Conservation (phyloP, 805 yeast species). For the Yamadazyma phyllophila region DNA sequence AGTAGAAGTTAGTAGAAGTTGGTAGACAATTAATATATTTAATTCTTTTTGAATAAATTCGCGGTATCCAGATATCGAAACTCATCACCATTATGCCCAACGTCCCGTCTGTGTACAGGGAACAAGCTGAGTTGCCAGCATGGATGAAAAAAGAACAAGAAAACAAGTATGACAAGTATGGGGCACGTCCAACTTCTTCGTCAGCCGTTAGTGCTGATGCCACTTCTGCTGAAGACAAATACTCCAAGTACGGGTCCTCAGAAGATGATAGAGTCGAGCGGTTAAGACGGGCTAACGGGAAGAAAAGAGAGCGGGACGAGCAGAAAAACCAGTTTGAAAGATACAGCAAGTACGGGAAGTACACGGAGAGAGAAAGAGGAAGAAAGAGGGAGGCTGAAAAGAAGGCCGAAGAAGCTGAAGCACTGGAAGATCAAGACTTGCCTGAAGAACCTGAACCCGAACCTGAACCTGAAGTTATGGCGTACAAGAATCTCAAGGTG, state of each 20-base stretch:
- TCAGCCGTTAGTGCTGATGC: background rate
- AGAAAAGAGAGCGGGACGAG: slow-evolving; percentile 1
- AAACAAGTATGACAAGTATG: slow-evolving; percentile 41
- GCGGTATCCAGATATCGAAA: background rate
- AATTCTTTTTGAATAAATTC: too few relatives aligned
- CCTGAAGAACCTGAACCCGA: slow-evolving; percentile 6
- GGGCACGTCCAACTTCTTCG: slow-evolving; percentile 16
- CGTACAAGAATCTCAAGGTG: slow-evolving; percentile 21
- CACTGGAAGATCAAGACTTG: background rate
- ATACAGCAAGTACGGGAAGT: slow-evolving; percentile 4
- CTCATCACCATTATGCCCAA: slow-evolving; percentile 3
- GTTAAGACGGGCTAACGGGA: slow-evolving; percentile 3
- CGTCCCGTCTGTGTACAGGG: slow-evolving; percentile 14
- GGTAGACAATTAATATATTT: background rate
- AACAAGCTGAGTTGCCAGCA: slow-evolving; percentile 30
- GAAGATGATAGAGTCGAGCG: slow-evolving; percentile 9
- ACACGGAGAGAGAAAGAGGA: slow-evolving; percentile 9
- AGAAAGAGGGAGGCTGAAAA: background rate
- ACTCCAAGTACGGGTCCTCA: slow-evolving; percentile 17
- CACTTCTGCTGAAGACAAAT: slow-evolving; percentile 12
- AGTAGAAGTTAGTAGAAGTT: too few relatives aligned
- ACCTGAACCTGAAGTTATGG: slow-evolving; percentile 11
- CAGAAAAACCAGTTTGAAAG: background rate
- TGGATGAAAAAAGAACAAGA: slow-evolving; percentile 32
- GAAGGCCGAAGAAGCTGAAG: slow-evolving; percentile 5